These are phyloP conservation scores for Lipomyces yarrowii DNA, from an alignment of 1,139 yeast genomes.

Conservation along the genomic window DNA sequence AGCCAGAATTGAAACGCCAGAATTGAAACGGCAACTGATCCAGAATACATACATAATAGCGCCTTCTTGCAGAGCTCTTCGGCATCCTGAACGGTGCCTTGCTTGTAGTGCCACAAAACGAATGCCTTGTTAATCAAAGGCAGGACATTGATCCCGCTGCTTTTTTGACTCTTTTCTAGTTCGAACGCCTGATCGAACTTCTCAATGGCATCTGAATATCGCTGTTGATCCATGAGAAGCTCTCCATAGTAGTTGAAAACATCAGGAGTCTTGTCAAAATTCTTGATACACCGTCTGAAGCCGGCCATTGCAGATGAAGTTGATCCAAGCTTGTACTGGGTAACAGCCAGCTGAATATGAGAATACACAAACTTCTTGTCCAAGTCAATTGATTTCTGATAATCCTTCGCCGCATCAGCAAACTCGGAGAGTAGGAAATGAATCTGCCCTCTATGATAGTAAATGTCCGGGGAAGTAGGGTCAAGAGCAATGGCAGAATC, in stretches of 20 bases:
- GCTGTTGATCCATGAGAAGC: slow-evolving; percentile 81
- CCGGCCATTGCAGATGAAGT: slow-evolving; percentile 61
- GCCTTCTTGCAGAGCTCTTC: slow-evolving; percentile 74
- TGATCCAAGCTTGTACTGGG: slow-evolving; percentile 80
- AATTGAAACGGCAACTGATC: background rate
- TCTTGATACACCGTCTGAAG: slow-evolving; percentile 72
- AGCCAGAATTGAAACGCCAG: slow-evolving; percentile 1
- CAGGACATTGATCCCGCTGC: slow-evolving; percentile 71
- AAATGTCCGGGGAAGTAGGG: slow-evolving; percentile 76
- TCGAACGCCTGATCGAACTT: slow-evolving; percentile 88
- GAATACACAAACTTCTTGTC: slow-evolving; percentile 81
- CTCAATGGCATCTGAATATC: slow-evolving; percentile 68
- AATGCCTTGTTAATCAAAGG: slow-evolving; percentile 92
- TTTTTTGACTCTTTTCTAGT: slow-evolving; percentile 60
- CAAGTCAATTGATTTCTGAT: slow-evolving; percentile 71
- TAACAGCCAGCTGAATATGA: slow-evolving; percentile 90
- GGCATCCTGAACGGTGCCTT: slow-evolving; percentile 56
- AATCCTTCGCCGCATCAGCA: slow-evolving; percentile 70
- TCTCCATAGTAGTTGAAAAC: slow-evolving; percentile 96
- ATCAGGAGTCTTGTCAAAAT: slow-evolving; percentile 86
- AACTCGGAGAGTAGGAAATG: slow-evolving; percentile 79
- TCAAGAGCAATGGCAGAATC: slow-evolving; percentile 70
- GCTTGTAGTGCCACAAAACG: slow-evolving; percentile 44
- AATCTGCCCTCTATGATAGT: slow-evolving; percentile 94
- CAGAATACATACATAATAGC: slow-evolving; percentile 48